Conservation (phyloP, 345 rosid species). For the Pistacia vera region DNA sequence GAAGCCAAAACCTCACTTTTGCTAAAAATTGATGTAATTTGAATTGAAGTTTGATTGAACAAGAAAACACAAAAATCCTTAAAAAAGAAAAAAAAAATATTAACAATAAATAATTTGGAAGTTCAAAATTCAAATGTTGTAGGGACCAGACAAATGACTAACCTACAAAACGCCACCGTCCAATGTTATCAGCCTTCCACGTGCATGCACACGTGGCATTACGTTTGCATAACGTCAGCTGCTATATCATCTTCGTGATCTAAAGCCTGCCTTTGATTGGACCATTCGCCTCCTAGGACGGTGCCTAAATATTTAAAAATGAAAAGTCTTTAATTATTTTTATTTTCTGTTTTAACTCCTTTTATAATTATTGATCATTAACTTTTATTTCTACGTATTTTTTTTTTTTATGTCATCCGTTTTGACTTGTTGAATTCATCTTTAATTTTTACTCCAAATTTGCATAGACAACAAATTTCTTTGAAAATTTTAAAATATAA, state of each 20-base stretch:
- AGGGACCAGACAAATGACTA: neutral
- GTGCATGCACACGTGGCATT: slow-evolving; percentile 7
- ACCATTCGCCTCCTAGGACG: neutral
- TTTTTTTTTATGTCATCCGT: no score
- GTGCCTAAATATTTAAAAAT: neutral
- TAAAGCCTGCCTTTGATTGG: slow-evolving; percentile 15
- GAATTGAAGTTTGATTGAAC: slow-evolving; percentile 20
- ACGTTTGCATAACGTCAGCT: neutral
- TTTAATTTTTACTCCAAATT: no score
- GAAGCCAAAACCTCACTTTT: neutral
- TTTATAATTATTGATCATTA: no score
- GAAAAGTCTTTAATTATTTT: no score
- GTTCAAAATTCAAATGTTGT: neutral
- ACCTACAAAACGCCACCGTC: slow-evolving; percentile 11
- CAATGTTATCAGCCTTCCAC: slow-evolving; percentile 20
- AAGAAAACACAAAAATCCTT: neutral
- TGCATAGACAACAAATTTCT: no score
- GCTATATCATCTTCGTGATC: neutral
- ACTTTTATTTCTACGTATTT: no score
- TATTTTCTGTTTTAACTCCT: no score
- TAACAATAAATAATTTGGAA: neutral
- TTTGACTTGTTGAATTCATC: no score
- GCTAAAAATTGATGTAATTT: neutral
- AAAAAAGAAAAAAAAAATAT: neutral
- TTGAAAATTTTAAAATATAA: no score